These are phyloP conservation scores for Schizothecium vesticola DNA, from an alignment of 495 filamentous ascomycete genomes.

Conservation along the genomic window DNA sequence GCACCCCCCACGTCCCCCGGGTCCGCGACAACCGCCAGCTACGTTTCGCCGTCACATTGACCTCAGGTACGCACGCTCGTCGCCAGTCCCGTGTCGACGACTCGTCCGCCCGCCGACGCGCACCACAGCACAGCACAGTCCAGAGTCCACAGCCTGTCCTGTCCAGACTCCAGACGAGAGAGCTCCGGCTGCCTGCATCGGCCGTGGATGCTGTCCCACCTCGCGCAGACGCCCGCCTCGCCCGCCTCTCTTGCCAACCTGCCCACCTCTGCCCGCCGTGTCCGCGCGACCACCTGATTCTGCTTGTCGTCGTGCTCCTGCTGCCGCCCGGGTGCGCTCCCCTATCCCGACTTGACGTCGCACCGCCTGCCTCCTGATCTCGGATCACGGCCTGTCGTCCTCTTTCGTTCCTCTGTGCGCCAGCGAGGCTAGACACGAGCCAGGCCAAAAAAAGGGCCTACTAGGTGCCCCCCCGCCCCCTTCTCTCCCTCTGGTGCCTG, in stretches of 20 bases:
- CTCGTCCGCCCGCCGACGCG: constrained; percentile 10
- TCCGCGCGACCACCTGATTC: not conserved
- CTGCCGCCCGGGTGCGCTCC: not conserved
- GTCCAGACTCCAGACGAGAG: not conserved
- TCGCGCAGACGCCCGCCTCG: constrained; percentile 23
- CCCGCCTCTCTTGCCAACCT: constrained; percentile 4
- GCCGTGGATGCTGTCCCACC: constrained; percentile 25
- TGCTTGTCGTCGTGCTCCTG: not conserved
- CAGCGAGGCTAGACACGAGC: not conserved
- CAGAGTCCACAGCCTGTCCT: no score
- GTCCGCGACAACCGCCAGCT: constrained; percentile 9
- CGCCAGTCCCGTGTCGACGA: constrained; percentile 9
- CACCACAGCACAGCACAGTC: not conserved
- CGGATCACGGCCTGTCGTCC: constrained; percentile 7
- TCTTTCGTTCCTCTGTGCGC: constrained; percentile 8
- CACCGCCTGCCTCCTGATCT: constrained; percentile 12
- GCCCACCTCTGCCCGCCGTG: constrained; percentile 3
- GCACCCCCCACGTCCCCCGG: constrained; percentile 3
- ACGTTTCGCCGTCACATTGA: constrained; percentile 24
- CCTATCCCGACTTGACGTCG: constrained; percentile 1
- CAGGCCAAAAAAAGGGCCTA: not conserved
- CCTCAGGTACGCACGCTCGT: constrained; percentile 12
- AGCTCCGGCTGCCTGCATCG: constrained; percentile 27
- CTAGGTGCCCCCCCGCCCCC: not conserved
- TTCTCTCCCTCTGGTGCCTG: constrained; percentile 9